Evolutionary conservation across 2,329 filamentous ascomycete species (phyloP).

Genomic region (Pezicula neosporulosa): DNA sequence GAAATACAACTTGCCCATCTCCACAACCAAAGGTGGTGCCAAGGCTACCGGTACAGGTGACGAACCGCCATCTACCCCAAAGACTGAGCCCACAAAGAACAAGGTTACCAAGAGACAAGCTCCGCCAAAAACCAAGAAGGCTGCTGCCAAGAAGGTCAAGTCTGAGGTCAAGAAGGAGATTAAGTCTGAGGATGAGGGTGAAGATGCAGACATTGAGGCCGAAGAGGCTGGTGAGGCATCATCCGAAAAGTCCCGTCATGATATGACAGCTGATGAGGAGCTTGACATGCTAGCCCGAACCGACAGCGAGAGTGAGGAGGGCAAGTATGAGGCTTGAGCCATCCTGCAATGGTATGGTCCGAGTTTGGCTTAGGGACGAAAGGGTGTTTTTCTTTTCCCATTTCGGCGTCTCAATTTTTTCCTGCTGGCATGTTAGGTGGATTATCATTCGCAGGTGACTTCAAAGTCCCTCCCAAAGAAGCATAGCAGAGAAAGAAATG

Average conservation of each 20-base stretch:
- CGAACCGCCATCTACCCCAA: neutral
- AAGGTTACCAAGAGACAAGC: constrained; percentile 9
- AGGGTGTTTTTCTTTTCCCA: too few species aligned
- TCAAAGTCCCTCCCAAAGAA: too few species aligned
- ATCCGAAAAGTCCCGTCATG: neutral
- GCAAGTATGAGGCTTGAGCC: too few species aligned
- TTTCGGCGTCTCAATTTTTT: too few species aligned
- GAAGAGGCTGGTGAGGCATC: neutral
- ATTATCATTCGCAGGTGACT: too few species aligned
- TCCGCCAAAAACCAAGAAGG: constrained; percentile 14
- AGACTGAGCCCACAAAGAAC: constrained; percentile 1
- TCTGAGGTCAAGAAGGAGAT: constrained; percentile 6
- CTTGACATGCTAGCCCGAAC: neutral
- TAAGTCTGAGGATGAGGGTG: constrained; percentile 3
- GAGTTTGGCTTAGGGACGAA: too few species aligned
- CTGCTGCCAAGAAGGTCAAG: constrained; percentile 10
- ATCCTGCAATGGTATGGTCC: too few species aligned
- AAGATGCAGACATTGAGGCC: neutral
- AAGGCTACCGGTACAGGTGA: neutral
- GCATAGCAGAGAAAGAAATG: too few species aligned
- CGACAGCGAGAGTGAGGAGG: neutral
- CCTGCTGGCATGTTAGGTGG: too few species aligned
- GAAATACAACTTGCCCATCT: constrained; percentile 19
- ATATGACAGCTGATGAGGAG: constrained; percentile 1
- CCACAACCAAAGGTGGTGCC: neutral